Evolutionary conservation across 23 red algal species (phyloP), one percentile per base, ranked within the genome.

Genomic region (Cyanidiococcus yangmingshanensis): DNA sequence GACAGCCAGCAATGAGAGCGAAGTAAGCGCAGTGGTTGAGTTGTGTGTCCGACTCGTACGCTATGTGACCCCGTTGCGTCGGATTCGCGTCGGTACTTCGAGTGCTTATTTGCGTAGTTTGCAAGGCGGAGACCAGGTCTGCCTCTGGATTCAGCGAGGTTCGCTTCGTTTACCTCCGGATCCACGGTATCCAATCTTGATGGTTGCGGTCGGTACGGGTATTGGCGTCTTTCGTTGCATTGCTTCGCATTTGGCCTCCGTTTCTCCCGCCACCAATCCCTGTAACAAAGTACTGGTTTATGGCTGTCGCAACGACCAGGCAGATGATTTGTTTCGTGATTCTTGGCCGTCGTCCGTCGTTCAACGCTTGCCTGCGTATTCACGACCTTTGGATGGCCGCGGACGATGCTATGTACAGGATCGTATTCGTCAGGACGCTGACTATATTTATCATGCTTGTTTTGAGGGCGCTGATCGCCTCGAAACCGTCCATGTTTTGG

Each of bases 341-440:
- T 35, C 36, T 24, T 81, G 78, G 78, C 37, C 59, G n/a, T 0
- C 1, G 1, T 25, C 21, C n/a, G n/a, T 32, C 3, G 63, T 71
- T 7, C 63, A 32, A 29, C 63, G 63, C 15, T 29, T 71, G 27
- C n/a, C 32, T 7, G 63, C 63, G n/a, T 25, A 71, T 7, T 71
- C 63, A 3, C 63, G 63, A 71, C 63, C 63, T 3, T 34, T 33
- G 34, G 78, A 81, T 30, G 45, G 78, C 27, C 1, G 18, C 7
- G 1, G 37, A 34, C 58, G 67, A 81, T 39, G 54, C 39, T 81
- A 81, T 68, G 78, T 81, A 71, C 78, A 81, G 68, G 45, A 81
- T 31, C 40, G 78, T 33, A 31, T 81, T 40, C 39, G 37, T 7
- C 58, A 81, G 40, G 36, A 81, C 41, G 78, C 78, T 16, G 0